Conservation (phyloP, 2,329 filamentous ascomycete genomes). For the Trichoderma breve region DNA sequence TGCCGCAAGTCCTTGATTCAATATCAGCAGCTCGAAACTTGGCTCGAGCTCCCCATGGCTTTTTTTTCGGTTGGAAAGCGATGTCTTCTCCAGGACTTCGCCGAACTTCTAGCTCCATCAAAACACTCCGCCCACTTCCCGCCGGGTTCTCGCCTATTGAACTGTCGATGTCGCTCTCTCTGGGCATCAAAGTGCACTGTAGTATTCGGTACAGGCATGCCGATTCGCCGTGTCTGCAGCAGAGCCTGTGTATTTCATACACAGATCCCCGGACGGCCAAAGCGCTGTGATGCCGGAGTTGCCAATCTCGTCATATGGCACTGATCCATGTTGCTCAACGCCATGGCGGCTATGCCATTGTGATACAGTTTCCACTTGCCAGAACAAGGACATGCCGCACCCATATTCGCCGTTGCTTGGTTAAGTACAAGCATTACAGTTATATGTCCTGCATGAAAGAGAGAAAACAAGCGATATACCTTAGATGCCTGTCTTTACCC, state of each 20-base stretch:
- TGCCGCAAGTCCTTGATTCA: neutral
- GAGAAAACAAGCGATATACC: neutral
- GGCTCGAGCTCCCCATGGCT: neutral
- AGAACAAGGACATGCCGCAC: neutral
- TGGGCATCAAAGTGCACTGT: neutral
- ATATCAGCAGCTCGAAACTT: neutral
- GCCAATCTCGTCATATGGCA: constrained; percentile 5
- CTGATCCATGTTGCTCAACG: neutral
- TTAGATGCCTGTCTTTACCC: neutral
- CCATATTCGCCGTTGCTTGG: neutral
- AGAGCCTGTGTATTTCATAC: neutral
- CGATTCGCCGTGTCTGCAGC: neutral
- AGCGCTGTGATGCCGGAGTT: constrained; percentile 1
- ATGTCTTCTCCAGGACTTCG: neutral
- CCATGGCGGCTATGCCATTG: neutral
- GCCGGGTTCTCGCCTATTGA: neutral
- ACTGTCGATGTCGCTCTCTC: neutral
- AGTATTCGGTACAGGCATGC: neutral
- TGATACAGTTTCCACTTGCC: neutral
- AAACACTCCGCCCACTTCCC: constrained; percentile 8
- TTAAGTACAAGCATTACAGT: neutral
- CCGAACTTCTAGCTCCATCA: constrained; percentile 8
- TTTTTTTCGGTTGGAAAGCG: neutral
- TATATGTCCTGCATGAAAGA: neutral
- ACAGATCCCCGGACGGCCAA: constrained; percentile 12